Percentiles rank a stretch among this genome's conserved stretches.
Evolutionary conservation across 495 filamentous ascomycete genomes (phyloP).

Genomic region (Glonium stellatum): DNA sequence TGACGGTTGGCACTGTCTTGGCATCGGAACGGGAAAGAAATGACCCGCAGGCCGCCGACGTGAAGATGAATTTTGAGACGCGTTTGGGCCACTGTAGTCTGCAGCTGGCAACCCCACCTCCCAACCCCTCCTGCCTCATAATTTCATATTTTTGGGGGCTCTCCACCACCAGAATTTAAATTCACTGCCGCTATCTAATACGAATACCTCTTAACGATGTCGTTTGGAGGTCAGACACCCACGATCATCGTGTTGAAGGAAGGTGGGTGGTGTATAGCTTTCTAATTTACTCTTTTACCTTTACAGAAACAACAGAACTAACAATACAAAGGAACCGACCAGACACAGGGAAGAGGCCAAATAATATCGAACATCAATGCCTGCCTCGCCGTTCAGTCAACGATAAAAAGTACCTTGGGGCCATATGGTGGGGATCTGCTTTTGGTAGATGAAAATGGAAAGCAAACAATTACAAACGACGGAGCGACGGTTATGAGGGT

Average conservation of each 20-base stretch:
- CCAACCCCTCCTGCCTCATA: not conserved
- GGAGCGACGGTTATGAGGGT: conserved; percentile 99
- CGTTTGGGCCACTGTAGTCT: not conserved
- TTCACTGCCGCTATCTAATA: conserved; percentile 25
- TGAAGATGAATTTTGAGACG: conserved; percentile 3
- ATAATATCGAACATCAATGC: conserved; percentile 98
- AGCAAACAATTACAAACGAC: conserved; percentile 97
- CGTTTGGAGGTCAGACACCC: conserved; percentile 95
- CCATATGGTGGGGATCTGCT: conserved; percentile 95
- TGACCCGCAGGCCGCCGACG: not conserved
- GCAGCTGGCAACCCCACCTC: not conserved
- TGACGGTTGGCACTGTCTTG: not conserved
- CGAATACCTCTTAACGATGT: conserved; percentile 49
- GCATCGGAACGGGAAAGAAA: not conserved
- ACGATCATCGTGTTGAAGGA: conserved; percentile 98
- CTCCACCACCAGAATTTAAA: conserved; percentile 17
- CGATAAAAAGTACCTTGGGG: conserved; percentile 91
- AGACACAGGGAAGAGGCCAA: conserved; percentile 94
- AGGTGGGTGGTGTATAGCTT: conserved; percentile 49
- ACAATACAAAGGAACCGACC: conserved; percentile 70
- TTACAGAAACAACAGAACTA: conserved; percentile 6
- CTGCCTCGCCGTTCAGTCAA: conserved; percentile 92
- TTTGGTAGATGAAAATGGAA: conserved; percentile 90
- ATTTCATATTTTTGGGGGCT: conserved; percentile 18
- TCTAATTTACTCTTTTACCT: not conserved